Conservation (phyloP, 331 rosid species). For the Malus hybrid region DNA sequence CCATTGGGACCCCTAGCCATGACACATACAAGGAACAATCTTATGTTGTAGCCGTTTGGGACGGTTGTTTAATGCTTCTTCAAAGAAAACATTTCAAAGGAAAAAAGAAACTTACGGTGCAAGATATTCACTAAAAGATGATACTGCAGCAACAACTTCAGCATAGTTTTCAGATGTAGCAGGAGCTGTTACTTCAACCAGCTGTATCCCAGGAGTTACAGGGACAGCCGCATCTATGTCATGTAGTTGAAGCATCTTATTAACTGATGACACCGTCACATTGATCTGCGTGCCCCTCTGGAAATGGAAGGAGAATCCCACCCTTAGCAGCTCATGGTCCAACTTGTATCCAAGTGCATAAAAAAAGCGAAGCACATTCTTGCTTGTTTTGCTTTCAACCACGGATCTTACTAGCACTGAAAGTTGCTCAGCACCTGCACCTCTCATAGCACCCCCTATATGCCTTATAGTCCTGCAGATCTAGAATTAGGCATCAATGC, state of each 20-base stretch:
- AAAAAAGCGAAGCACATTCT: conserved; percentile 77
- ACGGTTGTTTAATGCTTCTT: too few species aligned
- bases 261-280: conserved; percentile 72
- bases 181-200: conserved; percentile 94
- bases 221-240: conserved; percentile 86
- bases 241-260: conserved; percentile 86
- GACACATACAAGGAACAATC: too few species aligned
- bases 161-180: conserved; percentile 70
- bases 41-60: too few species aligned
- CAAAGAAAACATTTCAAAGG: too few species aligned
- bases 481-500: too few species aligned
- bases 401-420: conserved; percentile 79
- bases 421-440: conserved; percentile 94
- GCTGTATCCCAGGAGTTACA: conserved; percentile 81
- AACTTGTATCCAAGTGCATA: conserved; percentile 82
- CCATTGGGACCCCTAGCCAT: background rate
- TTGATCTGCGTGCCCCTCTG: conserved; percentile 63
- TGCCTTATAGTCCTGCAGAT: conserved; percentile 74
- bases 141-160: conserved; percentile 65
- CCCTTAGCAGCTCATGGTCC: conserved; percentile 84
- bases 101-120: conserved; percentile 60
- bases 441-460: conserved; percentile 89
- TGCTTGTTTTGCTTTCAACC: conserved; percentile 89
- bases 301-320: conserved; percentile 75
- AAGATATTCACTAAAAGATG: conserved; percentile 91